phyloP scores from a whole-genome alignment of 2,329 filamentous ascomycete species.

The Paracoccidioides lutzii region DNA sequence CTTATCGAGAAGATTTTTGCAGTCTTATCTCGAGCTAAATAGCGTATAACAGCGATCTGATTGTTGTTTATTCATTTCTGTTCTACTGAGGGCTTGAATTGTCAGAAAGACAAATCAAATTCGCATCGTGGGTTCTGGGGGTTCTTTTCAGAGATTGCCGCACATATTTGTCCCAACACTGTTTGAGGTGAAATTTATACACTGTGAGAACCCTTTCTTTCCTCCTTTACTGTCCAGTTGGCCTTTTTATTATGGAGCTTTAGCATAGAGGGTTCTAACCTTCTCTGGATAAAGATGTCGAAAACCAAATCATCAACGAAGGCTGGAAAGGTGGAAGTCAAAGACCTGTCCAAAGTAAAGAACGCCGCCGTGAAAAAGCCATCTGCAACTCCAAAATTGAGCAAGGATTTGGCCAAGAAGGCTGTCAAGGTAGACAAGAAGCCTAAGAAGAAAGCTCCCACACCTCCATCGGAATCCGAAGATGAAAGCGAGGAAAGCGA shows the following conservation, averaged over 20 bases:
- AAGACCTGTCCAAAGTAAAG: conserved; percentile 37
- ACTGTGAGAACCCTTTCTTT: background rate
- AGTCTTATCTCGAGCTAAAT: background rate
- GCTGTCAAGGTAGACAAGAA: conserved; percentile 17
- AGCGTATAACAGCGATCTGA: background rate
- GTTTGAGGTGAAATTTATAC: background rate
- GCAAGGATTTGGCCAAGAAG: conserved; percentile 24
- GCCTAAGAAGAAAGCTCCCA: conserved; percentile 32
- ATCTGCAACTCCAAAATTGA: conserved; percentile 27
- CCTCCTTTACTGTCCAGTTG: background rate
- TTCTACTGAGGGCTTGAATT: conserved; percentile 5
- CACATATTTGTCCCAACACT: background rate
- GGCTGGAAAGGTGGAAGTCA: conserved; percentile 23
- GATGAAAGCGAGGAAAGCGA: conserved; percentile 24
- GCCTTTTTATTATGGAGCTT: background rate
- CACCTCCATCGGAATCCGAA: conserved; percentile 25
- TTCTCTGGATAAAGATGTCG: conserved; percentile 27
- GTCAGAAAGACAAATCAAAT: background rate
- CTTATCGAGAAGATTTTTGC: conserved; percentile 5
- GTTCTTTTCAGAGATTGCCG: conserved; percentile 1
- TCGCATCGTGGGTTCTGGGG: conserved; percentile 1
- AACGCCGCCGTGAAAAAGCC: conserved; percentile 34
- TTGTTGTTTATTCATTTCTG: background rate
- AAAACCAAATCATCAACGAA: conserved; percentile 26
- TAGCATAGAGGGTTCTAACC: conserved; percentile 9